Conservation (phyloP, 192 early-diverging fungal species). For the Phycomyces nitens region DNA sequence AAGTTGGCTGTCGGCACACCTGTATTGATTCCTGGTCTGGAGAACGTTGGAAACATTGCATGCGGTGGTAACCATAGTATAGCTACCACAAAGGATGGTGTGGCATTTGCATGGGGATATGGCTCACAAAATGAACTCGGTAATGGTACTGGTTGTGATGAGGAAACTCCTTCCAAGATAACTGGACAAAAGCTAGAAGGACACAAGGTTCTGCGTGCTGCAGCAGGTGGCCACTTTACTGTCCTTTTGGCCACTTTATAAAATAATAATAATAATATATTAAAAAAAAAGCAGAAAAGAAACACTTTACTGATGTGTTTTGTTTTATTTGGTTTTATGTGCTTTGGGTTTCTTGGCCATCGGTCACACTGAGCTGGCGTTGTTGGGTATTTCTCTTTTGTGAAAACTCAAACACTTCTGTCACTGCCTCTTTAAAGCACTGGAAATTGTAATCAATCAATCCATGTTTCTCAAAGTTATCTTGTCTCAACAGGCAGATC, state of each 20-base stretch:
- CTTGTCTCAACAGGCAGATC: constrained; percentile 74
- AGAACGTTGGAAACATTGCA: constrained; percentile 44
- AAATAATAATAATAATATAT: neutral
- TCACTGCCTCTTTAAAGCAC: constrained; percentile 75
- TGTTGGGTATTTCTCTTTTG: constrained; percentile 31
- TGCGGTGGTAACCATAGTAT: constrained; percentile 57
- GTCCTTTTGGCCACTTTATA: constrained; percentile 46
- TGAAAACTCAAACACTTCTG: constrained; percentile 70
- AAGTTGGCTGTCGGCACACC: constrained; percentile 61
- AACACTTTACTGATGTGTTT: constrained; percentile 2
- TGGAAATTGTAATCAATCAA: constrained; percentile 87
- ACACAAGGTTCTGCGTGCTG: constrained; percentile 53
- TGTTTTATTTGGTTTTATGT: neutral
- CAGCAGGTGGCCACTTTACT: constrained; percentile 81
- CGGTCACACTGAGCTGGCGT: neutral
- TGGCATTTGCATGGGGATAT: constrained; percentile 86
- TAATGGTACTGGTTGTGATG: constrained; percentile 76
- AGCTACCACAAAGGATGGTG: constrained; percentile 51
- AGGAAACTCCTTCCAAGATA: constrained; percentile 54
- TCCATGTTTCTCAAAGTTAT: constrained; percentile 81
- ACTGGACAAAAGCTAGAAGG: constrained; percentile 71
- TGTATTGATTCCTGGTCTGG: constrained; percentile 44
- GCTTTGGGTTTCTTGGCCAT: constrained; percentile 1
- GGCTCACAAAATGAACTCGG: constrained; percentile 82
- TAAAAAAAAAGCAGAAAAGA: constrained; percentile 4